Percentiles rank a stretch among this genome's conserved stretches.
Evolutionary conservation across 352 stramenopile species (phyloP).

Genomic region (Nothophytophthora sp.): DNA sequence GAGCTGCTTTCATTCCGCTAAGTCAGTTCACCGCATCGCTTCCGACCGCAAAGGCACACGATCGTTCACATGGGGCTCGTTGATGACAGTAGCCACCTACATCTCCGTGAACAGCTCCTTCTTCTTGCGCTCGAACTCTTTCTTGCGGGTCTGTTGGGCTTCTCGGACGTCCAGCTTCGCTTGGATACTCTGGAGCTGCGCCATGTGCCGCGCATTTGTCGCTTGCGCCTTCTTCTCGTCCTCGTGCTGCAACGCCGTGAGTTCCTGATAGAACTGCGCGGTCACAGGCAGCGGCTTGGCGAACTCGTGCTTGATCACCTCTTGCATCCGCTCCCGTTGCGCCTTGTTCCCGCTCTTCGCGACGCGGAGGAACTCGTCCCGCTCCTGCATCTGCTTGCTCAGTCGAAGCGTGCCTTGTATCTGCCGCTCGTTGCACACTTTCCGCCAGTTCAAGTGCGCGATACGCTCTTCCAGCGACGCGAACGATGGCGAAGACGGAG

Average conservation of each 20-base stretch:
- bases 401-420: slow-evolving; percentile 59
- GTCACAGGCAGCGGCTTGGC: slow-evolving; percentile 55
- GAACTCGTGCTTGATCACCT: slow-evolving; percentile 60
- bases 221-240: slow-evolving; percentile 34
- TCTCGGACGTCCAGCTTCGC: slow-evolving; percentile 53
- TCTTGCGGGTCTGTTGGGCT: slow-evolving; percentile 38
- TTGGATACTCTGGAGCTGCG: slow-evolving; percentile 52
- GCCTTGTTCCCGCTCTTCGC: slow-evolving; percentile 41
- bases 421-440: slow-evolving; percentile 70
- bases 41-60: no score
- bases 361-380: slow-evolving; percentile 58
- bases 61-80: no score
- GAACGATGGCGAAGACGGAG: slow-evolving; percentile 29
- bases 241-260: slow-evolving; percentile 21
- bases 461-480: slow-evolving; percentile 66
- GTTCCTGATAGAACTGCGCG: slow-evolving; percentile 32
- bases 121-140: slow-evolving; percentile 69
- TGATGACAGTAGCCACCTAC: slow-evolving; percentile 4
- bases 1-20: no score
- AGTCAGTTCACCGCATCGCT: no score
- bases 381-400: slow-evolving; percentile 65
- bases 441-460: slow-evolving; percentile 70
- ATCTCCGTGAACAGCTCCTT: slow-evolving; percentile 43
- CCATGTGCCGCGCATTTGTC: slow-evolving; percentile 38
- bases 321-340: slow-evolving; percentile 46